Evolutionary conservation across 768 basidiomycete species (phyloP).

Genomic region (Xerocomus spinulosus): DNA sequence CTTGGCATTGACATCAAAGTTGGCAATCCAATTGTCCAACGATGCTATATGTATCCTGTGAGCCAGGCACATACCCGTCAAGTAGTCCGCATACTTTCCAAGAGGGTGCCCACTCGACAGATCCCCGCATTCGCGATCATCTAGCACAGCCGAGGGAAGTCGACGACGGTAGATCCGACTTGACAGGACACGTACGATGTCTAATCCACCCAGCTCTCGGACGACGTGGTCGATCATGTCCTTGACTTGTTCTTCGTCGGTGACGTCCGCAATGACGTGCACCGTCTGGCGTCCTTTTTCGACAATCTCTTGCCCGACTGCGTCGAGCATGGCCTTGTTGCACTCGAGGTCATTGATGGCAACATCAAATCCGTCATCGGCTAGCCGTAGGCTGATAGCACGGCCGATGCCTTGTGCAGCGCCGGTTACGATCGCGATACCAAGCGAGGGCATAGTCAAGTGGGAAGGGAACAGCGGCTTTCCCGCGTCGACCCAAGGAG

Average conservation of each 20-base stretch:
- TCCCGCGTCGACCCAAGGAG: no score
- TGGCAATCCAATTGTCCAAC: slow-evolving; percentile 25
- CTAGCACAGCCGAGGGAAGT: not conserved
- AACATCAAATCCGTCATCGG: slow-evolving; percentile 39
- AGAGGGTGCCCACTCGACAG: not conserved
- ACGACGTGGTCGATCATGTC: slow-evolving; percentile 10
- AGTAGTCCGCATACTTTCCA: slow-evolving; percentile 1
- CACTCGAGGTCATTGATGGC: slow-evolving; percentile 40
- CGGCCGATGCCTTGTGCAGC: slow-evolving; percentile 45
- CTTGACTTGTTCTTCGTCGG: slow-evolving; percentile 5
- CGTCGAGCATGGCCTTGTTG: slow-evolving; percentile 5
- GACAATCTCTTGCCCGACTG: not conserved
- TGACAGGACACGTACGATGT: slow-evolving; percentile 8
- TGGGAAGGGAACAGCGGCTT: no score
- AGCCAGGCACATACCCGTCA: not conserved
- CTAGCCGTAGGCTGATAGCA: slow-evolving; percentile 44
- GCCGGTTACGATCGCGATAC: slow-evolving; percentile 42
- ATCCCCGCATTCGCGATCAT: slow-evolving; percentile 14
- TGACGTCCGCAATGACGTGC: slow-evolving; percentile 1
- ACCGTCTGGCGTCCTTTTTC: not conserved
- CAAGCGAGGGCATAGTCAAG: no score
- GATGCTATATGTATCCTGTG: slow-evolving; percentile 7
- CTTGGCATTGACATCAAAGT: slow-evolving; percentile 14
- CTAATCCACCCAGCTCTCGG: slow-evolving; percentile 7
- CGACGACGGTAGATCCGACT: not conserved